Evolutionary conservation across 306 rosid species (phyloP).

Genomic region (Lotus japonicus): DNA sequence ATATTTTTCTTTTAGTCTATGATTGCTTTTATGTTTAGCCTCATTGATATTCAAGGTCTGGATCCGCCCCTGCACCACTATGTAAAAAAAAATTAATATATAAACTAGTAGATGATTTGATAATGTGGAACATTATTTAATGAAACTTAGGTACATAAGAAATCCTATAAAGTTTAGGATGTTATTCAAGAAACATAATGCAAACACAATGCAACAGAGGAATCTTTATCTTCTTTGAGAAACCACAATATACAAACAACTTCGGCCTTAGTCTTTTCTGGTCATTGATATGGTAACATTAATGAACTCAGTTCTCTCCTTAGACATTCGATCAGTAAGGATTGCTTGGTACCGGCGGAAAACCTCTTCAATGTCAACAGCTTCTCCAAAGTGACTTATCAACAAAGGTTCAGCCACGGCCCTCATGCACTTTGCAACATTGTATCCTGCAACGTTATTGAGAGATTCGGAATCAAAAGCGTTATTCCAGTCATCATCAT

Average conservation of each 20-base stretch:
- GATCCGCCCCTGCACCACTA: no score
- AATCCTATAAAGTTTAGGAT: no score
- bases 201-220: background rate
- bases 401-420: constrained; percentile 44
- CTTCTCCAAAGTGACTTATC: constrained; percentile 35
- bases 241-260: background rate
- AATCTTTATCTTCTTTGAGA: no score
- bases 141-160: no score
- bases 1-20: no score
- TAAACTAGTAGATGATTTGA: no score
- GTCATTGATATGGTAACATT: constrained; percentile 24
- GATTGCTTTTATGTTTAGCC: no score
- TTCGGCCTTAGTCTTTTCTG: background rate
- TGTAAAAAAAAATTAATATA: no score
- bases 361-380: constrained; percentile 31
- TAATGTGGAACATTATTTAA: no score
- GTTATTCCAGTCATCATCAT: constrained; percentile 3
- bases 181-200: background rate
- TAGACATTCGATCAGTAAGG: constrained; percentile 24
- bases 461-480: background rate
- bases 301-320: constrained; percentile 29
- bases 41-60: no score
- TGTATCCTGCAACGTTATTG: constrained; percentile 15
- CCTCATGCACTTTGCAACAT: constrained; percentile 33
- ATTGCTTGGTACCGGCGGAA: constrained; percentile 23